Base-by-base conservation (phyloP, 768 basidiomycete genomes). In the Amanita polypyramis region DNA sequence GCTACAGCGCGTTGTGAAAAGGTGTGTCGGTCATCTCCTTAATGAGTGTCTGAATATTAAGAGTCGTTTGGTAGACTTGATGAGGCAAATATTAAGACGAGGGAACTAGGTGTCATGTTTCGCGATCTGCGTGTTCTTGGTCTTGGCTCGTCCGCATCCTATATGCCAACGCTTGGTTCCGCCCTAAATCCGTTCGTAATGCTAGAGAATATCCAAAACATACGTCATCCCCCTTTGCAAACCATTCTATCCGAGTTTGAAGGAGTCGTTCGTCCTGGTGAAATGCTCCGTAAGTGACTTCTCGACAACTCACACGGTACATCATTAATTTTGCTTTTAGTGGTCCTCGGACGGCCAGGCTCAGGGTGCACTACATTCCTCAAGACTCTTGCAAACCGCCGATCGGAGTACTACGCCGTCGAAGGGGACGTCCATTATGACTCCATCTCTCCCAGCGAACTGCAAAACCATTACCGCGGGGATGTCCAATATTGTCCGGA, bases 301-400 rank as follows among this genome's bases (percentile, higher is more conserved):
- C 35, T 30, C 33, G 35, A 43, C 37, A 32, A 21, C 36, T 5
- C 12, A 14, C 17, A 27, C 25, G 39, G 40, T 2, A 17, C 47
- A 5, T 56, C 0, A 32, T 19, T n/a, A 21, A 9, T 3, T 11
- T n/a, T 4, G 4, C 34, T 35, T 20, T 20, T 34, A 85, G 85
- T 94, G 11, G 90, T 92, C 10, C 75, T 93, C 20, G 91, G 91
- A 17, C 74, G 88, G 25, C 91, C 91, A 1, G 85, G 85, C 12
- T 80, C 87, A 0, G 91, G 92, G 2, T 93, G 90, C 59, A 80
- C 76, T 21, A 90, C 92, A 0, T 72, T 96, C 43, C 75, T 96
- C 44, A 91, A 91, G 61, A 73, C 75, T 0, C 73, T 95, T 41
- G 74, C 91, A 12, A 92, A 93, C 58, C 79, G 81, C 52, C 76